Evolutionary conservation across 2,329 filamentous ascomycete genomes (phyloP).

Genomic region (Dactylellina drechsleri): DNA sequence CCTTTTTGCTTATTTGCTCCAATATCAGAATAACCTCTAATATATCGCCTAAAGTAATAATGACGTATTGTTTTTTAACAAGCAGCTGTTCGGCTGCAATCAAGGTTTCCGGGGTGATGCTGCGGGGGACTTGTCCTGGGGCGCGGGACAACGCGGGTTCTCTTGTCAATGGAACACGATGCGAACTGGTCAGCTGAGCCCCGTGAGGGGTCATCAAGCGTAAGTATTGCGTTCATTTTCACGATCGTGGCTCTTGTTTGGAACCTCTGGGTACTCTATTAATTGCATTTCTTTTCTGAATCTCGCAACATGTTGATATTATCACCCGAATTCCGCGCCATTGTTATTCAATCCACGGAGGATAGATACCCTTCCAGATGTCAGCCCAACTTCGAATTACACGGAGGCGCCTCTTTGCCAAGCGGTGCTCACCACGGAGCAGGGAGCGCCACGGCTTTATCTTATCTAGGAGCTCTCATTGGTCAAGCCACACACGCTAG

Average conservation of each 20-base stretch:
- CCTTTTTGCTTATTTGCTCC: neutral
- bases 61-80: constrained; percentile 38
- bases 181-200: constrained; percentile 43
- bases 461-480: constrained; percentile 48
- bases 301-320: too few species aligned
- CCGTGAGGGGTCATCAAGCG: constrained; percentile 22
- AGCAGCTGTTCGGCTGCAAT: constrained; percentile 20
- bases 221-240: too few species aligned
- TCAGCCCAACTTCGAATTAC: too few species aligned
- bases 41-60: constrained; percentile 41
- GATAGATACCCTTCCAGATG: too few species aligned
- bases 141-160: constrained; percentile 41
- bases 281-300: too few species aligned
- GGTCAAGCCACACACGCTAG: constrained; percentile 40
- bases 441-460: constrained; percentile 47
- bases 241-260: neutral
- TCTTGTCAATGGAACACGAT: too few species aligned
- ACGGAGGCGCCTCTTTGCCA: constrained; percentile 34
- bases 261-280: neutral
- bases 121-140: constrained; percentile 25
- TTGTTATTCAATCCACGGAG: too few species aligned
- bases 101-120: constrained; percentile 34
- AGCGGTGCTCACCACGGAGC: constrained; percentile 42
- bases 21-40: neutral
- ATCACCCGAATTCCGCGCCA: too few species aligned